phyloP scores from a whole-genome alignment of 2,329 filamentous ascomycete genomes.

The Fusarium marasasianum region DNA sequence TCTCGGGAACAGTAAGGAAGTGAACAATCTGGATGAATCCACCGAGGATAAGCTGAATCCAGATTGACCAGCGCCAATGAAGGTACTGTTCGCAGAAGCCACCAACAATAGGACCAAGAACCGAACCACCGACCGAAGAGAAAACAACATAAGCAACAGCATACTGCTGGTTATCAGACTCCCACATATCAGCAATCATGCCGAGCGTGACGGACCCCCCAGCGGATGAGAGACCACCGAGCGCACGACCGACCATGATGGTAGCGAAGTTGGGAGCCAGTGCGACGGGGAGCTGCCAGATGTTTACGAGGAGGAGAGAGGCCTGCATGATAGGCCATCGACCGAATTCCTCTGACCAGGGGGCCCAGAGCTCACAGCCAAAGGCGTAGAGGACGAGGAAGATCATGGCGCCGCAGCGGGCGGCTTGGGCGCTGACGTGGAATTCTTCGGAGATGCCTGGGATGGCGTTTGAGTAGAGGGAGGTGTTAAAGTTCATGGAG shows the following conservation, averaged over 20 bases:
- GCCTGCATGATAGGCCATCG: slow-evolving; percentile 79
- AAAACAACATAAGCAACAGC: slow-evolving; percentile 81
- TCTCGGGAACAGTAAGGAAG: slow-evolving; percentile 78
- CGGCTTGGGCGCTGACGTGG: slow-evolving; percentile 72
- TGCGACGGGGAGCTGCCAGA: slow-evolving; percentile 78
- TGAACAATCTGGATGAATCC: slow-evolving; percentile 74
- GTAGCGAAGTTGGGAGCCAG: slow-evolving; percentile 77
- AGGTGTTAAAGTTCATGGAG: slow-evolving; percentile 84
- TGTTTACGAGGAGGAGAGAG: slow-evolving; percentile 78
- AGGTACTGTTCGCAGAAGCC: slow-evolving; percentile 76
- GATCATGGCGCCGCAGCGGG: slow-evolving; percentile 77
- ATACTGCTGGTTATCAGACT: slow-evolving; percentile 76
- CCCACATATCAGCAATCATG: slow-evolving; percentile 80
- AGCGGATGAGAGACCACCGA: slow-evolving; percentile 76
- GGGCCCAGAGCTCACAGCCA: slow-evolving; percentile 88
- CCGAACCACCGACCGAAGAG: slow-evolving; percentile 80
- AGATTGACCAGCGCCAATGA: slow-evolving; percentile 78
- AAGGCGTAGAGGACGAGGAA: slow-evolving; percentile 85
- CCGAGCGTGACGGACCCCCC: slow-evolving; percentile 78
- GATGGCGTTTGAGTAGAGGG: slow-evolving; percentile 76
- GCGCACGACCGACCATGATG: slow-evolving; percentile 74
- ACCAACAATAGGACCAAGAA: slow-evolving; percentile 81
- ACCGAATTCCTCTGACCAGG: slow-evolving; percentile 86
- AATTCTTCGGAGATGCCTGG: slow-evolving; percentile 74
- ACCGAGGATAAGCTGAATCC: slow-evolving; percentile 86